These are phyloP conservation scores for Eragrostis curvula DNA, from an alignment of 176 grass and related monocot genomes.

Conservation along the genomic window DNA sequence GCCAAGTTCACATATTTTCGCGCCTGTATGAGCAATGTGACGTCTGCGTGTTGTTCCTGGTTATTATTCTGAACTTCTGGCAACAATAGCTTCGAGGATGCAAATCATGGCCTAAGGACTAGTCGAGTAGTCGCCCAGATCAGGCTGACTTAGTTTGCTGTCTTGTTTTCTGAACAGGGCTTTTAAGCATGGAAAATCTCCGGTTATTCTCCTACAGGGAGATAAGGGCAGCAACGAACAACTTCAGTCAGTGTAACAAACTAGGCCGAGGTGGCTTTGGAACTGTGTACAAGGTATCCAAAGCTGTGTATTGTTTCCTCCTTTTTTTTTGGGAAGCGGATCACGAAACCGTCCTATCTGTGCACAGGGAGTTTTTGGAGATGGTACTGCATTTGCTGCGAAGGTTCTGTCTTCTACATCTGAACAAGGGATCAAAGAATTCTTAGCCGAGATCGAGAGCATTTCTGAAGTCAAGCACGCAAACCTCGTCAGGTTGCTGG, in stretches of 20 bases:
- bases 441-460: slow-evolving; percentile 65
- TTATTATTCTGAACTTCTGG: background rate
- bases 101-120: background rate
- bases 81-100: background rate
- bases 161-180: slow-evolving; percentile 15
- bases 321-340: background rate
- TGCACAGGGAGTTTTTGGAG: slow-evolving; percentile 49
- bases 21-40: no score
- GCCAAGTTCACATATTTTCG: no score
- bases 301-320: background rate
- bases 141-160: background rate
- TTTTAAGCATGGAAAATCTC: slow-evolving; percentile 30
- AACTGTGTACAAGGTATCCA: slow-evolving; percentile 53
- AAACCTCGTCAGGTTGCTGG: slow-evolving; percentile 56
- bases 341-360: background rate
- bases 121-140: background rate
- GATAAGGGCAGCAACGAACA: slow-evolving; percentile 47
- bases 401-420: slow-evolving; percentile 60
- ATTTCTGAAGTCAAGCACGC: slow-evolving; percentile 49
- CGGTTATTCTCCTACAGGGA: slow-evolving; percentile 44
- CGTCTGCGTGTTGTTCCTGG: no score
- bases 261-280: slow-evolving; percentile 58
- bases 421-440: slow-evolving; percentile 62
- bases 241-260: slow-evolving; percentile 45
- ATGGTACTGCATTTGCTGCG: slow-evolving; percentile 50